phyloP scores from a whole-genome alignment of 2,329 filamentous ascomycete genomes.

The Cercospora citrullina region DNA sequence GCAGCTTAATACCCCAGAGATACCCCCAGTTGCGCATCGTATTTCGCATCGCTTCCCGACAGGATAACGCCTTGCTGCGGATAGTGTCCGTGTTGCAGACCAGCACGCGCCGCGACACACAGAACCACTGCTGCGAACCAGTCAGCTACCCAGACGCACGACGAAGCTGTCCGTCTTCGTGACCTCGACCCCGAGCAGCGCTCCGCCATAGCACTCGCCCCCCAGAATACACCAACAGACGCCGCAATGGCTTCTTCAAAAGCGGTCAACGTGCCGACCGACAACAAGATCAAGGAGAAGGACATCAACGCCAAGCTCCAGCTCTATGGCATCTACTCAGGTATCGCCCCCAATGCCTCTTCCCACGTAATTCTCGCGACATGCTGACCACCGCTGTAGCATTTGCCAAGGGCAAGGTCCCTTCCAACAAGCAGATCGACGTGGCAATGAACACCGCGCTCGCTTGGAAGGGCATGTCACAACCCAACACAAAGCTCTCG shows the following conservation, averaged over 20 bases:
- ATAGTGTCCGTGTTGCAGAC: constrained; percentile 10
- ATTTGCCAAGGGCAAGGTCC: constrained; percentile 85
- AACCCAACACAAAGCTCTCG: constrained; percentile 75
- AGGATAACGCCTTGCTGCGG: constrained; percentile 14
- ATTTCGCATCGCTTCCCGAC: constrained; percentile 11
- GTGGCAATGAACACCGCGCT: constrained; percentile 88
- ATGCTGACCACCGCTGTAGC: constrained; percentile 49
- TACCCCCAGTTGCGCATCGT: constrained; percentile 13
- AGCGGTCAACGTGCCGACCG: constrained; percentile 70
- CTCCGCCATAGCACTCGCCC: not conserved
- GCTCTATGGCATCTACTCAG: constrained; percentile 80
- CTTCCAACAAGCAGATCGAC: constrained; percentile 95
- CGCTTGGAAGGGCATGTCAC: constrained; percentile 66
- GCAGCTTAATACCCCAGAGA: constrained; percentile 14
- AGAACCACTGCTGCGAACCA: not conserved
- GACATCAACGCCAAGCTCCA: constrained; percentile 93
- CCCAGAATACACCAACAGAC: constrained; percentile 1
- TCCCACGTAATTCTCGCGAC: constrained; percentile 45
- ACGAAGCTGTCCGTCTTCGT: not conserved
- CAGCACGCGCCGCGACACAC: constrained; percentile 2
- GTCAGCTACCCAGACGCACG: not conserved
- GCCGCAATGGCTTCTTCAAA: constrained; percentile 35
- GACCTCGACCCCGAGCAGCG: not conserved
- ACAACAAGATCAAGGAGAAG: constrained; percentile 73
- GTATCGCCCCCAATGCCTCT: not conserved